Base-by-base conservation (phyloP, 139 green algal species). In the Eudorina sp. region DNA sequence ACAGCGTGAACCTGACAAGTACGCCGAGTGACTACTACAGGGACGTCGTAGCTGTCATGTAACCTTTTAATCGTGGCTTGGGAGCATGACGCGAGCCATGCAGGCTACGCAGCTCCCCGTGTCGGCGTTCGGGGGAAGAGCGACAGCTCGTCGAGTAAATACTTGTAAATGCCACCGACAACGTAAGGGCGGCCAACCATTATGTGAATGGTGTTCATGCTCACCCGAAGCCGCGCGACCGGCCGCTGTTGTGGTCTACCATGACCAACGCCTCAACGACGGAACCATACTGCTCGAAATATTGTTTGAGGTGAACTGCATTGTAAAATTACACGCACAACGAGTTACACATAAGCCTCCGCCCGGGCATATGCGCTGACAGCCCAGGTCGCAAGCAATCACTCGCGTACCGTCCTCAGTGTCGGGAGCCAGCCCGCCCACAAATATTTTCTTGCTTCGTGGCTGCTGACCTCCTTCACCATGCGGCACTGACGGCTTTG, bases 201-300 rank as follows among this genome's bases (percentile, higher is more conserved):
- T n/a, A n/a, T n/a, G n/a, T n/a, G n/a, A n/a, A n/a, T n/a, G n/a
- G n/a, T n/a, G n/a, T n/a, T n/a, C n/a, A n/a, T n/a, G n/a, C n/a
- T n/a, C 70, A 97, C 95, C 96, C 96, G 83, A 98, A 98, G 41
- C 96, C 96, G 4, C 96, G 64, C 6, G 95, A 96, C 7, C 96
- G 90, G 16, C 90, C 90, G 75, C 88, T 97, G 70, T 90, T 93
- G 82, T 97, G 94, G 85, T 98, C 96, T 40, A 95, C 84, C 96
- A 98, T 98, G 64, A 98, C 97, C 73, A 97, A 93, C 21, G 94
- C 92, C 85, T 96, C 94, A 6, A 94, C 27, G 8, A 98, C 92
- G 27, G 94, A 92, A n/a, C 97, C 97, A 92, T 96, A 99, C 55
- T 95, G 90, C 18, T 95, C 95, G 93, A 99, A 99, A 90, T 97